Conservation (phyloP, 257 asterid species). For the Rauvolfia tetraphylla region DNA sequence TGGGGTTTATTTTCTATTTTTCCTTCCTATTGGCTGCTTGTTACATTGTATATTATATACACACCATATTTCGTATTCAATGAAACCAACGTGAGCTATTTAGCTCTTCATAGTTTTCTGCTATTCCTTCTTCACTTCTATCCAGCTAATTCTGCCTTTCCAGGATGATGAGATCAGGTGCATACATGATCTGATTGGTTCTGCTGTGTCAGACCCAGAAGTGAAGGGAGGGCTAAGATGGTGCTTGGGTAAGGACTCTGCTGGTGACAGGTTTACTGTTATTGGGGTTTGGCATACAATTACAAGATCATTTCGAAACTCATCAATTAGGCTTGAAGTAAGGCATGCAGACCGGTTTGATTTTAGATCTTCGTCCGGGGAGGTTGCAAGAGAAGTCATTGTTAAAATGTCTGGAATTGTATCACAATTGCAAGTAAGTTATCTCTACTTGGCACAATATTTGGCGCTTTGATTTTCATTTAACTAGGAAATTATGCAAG, state of each 20-base stretch:
- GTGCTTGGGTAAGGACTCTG: constrained; percentile 41
- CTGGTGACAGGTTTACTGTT: constrained; percentile 38
- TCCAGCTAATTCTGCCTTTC: constrained; percentile 7
- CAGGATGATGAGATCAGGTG: constrained; percentile 45
- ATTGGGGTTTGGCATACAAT: constrained; percentile 41
- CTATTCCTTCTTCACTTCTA: too few species aligned
- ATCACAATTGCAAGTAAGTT: constrained; percentile 37
- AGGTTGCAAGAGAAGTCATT: constrained; percentile 40
- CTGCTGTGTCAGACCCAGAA: constrained; percentile 39
- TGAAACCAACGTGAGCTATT: too few species aligned
- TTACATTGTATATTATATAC: too few species aligned
- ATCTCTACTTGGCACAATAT: background rate
- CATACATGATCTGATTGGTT: constrained; percentile 32
- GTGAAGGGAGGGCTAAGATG: constrained; percentile 51
- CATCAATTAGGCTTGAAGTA: constrained; percentile 39
- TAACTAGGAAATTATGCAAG: background rate
- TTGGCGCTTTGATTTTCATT: background rate
- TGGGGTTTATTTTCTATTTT: too few species aligned
- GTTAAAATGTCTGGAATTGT: constrained; percentile 34
- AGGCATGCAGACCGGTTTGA: constrained; percentile 50
- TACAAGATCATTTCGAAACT: constrained; percentile 29
- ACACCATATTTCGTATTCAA: too few species aligned
- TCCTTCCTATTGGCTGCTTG: too few species aligned
- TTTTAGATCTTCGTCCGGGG: constrained; percentile 41
- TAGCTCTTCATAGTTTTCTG: too few species aligned